These are phyloP conservation scores for Cenchrus fungigraminus DNA, from an alignment of 176 grass and related monocot species.

Conservation along the genomic window DNA sequence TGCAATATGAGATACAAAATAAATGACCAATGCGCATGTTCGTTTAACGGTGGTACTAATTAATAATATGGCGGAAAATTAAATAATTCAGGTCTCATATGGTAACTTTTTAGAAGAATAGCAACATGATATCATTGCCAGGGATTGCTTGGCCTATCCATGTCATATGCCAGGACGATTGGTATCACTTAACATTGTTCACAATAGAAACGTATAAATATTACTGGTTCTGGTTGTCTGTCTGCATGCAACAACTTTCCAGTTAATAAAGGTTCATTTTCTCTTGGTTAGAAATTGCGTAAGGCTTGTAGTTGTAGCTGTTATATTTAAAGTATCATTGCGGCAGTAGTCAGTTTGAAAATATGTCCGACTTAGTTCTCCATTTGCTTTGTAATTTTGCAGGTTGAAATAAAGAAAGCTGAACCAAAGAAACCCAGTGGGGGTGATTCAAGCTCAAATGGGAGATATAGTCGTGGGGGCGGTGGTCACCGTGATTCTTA, in stretches of 20 bases:
- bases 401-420: slow-evolving; percentile 99
- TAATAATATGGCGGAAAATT: neutral
- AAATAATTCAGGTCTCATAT: neutral
- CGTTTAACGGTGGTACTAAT: neutral
- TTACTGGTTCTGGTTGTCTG: neutral
- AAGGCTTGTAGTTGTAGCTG: neutral
- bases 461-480: slow-evolving; percentile 52
- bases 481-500: slow-evolving; percentile 52
- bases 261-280: slow-evolving; percentile 21
- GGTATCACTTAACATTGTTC: neutral
- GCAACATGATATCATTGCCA: neutral
- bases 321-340: neutral
- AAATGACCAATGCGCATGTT: neutral
- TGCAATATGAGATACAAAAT: neutral
- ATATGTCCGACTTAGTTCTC: slow-evolving; percentile 2
- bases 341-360: neutral
- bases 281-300: slow-evolving; percentile 3
- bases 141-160: neutral
- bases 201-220: neutral
- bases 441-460: slow-evolving; percentile 57
- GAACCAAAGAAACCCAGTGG: slow-evolving; percentile 92
- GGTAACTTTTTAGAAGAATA: neutral
- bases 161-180: neutral
- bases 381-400: slow-evolving; percentile 19
- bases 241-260: neutral